phyloP scores from a whole-genome alignment of 2,329 filamentous ascomycete genomes.

The Scleromitrula shiraiana region DNA sequence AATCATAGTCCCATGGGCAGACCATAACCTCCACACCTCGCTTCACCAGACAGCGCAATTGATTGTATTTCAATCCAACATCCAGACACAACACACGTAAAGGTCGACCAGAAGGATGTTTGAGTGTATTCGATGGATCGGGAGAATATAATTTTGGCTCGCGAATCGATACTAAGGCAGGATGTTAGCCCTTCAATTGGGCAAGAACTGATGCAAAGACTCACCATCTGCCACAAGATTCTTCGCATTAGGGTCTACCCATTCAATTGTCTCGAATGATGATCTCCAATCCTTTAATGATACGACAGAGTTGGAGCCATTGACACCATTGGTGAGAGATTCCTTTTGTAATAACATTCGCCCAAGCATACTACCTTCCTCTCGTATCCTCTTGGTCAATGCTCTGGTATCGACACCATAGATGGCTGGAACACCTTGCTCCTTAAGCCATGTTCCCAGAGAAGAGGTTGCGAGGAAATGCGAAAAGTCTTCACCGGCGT shows the following conservation, averaged over 20 bases:
- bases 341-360: constrained; percentile 70
- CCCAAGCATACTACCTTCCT: constrained; percentile 94
- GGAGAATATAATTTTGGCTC: constrained; percentile 80
- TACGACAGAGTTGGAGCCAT: constrained; percentile 33
- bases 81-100: constrained; percentile 89
- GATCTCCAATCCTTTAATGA: constrained; percentile 36
- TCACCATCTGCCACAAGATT: constrained; percentile 94
- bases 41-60: constrained; percentile 84
- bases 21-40: constrained; percentile 91
- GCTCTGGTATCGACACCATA: constrained; percentile 91
- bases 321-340: constrained; percentile 37
- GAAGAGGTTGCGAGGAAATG: constrained; percentile 89
- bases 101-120: constrained; percentile 80
- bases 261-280: constrained; percentile 73
- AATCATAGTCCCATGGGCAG: constrained; percentile 93
- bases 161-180: constrained; percentile 71
- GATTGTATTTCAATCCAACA: constrained; percentile 97
- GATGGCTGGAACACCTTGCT: constrained; percentile 88
- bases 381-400: constrained; percentile 86
- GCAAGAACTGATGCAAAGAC: constrained; percentile 30
- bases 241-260: constrained; percentile 84
- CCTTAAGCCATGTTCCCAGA: constrained; percentile 89
- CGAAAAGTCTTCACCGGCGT: constrained; percentile 90
- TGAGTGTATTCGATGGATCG: constrained; percentile 59
- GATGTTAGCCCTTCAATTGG: constrained; percentile 33